phyloP scores from a whole-genome alignment of 768 basidiomycete species.

The Suillus clintonianus region DNA sequence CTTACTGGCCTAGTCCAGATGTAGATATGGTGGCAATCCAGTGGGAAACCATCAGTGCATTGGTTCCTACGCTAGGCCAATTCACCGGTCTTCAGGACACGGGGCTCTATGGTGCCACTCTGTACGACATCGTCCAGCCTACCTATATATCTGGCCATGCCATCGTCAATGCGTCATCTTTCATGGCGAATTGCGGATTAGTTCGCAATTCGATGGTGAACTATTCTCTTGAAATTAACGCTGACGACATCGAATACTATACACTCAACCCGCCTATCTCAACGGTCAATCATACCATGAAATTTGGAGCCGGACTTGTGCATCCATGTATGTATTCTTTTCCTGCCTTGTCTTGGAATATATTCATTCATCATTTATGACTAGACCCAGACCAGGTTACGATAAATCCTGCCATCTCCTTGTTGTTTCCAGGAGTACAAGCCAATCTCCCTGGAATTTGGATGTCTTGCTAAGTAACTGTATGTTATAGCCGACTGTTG shows the following conservation, averaged over 20 bases:
- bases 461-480: background rate
- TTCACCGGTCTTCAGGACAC: background rate
- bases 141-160: background rate
- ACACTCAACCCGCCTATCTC: background rate
- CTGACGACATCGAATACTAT: background rate
- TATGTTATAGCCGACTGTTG: background rate
- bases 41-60: constrained; percentile 2
- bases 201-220: constrained; percentile 1
- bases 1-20: constrained; percentile 10
- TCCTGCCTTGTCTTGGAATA: background rate
- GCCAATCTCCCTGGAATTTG: background rate
- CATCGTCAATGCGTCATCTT: constrained; percentile 14
- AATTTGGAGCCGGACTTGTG: background rate
- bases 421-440: background rate
- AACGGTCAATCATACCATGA: constrained; percentile 5
- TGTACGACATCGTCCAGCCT: constrained; percentile 13
- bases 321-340: background rate
- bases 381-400: background rate
- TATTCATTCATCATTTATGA: background rate
- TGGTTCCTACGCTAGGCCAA: constrained; percentile 1
- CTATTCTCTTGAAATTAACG: background rate
- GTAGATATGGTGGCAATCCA: background rate
- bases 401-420: background rate
- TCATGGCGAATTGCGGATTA: constrained; percentile 11
- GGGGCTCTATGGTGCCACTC: constrained; percentile 13